Conservation (phyloP, 2,329 filamentous ascomycete species). For the Hypoxylon sp. region DNA sequence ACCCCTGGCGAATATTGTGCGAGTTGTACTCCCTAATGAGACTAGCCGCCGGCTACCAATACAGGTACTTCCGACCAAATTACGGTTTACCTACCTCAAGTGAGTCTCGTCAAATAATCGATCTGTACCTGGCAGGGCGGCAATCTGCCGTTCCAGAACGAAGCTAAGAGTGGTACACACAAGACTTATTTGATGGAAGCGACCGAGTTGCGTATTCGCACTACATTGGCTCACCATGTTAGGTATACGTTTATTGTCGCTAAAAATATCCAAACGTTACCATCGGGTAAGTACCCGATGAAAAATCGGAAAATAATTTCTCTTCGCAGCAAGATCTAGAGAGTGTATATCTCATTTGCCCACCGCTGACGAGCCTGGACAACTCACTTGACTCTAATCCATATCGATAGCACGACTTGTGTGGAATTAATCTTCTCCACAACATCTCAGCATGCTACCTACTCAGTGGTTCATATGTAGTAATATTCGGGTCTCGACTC, state of each 20-base stretch:
- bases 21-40: constrained; percentile 20
- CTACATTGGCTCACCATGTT: constrained; percentile 22
- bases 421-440: constrained; percentile 13
- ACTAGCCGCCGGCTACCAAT: constrained; percentile 32
- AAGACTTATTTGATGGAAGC: constrained; percentile 18
- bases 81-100: constrained; percentile 15
- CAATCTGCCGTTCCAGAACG: constrained; percentile 38
- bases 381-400: constrained; percentile 4
- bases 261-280: constrained; percentile 3
- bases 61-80: constrained; percentile 30
- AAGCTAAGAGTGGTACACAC: constrained; percentile 28
- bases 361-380: background rate
- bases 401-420: constrained; percentile 8
- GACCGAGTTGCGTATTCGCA: constrained; percentile 20
- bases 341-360: background rate
- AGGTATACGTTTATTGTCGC: constrained; percentile 17
- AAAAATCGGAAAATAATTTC: constrained; percentile 11
- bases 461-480: constrained; percentile 17
- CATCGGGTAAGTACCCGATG: constrained; percentile 16
- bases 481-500: constrained; percentile 33
- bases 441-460: constrained; percentile 14
- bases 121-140: constrained; percentile 33
- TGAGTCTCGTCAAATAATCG: constrained; percentile 8
- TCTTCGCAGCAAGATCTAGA: constrained; percentile 4
- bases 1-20: constrained; percentile 8